phyloP scores from a whole-genome alignment of 305 asterid genomes.

The Rubia peregrina region DNA sequence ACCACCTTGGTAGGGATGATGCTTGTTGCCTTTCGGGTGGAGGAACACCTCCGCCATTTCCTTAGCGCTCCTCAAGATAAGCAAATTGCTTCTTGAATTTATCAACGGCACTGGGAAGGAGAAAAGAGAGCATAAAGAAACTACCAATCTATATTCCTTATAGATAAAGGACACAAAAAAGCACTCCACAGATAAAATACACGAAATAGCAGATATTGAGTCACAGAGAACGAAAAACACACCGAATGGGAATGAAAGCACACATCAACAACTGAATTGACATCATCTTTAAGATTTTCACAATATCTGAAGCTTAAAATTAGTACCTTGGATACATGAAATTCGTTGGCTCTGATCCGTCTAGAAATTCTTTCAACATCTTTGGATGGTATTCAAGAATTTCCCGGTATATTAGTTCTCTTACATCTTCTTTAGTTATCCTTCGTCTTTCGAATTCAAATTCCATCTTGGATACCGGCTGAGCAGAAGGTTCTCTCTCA shows the following conservation, averaged over 20 bases:
- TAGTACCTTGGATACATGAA: constrained; percentile 95
- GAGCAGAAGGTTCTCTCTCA: constrained; percentile 97
- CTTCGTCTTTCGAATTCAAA: constrained; percentile 96
- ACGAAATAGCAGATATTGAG: too few species aligned
- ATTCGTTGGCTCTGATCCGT: constrained; percentile 84
- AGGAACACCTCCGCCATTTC: constrained; percentile 64
- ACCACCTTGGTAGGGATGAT: constrained; percentile 85
- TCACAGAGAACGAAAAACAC: too few species aligned
- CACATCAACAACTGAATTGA: background rate
- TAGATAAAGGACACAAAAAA: constrained; percentile 2
- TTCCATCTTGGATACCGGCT: constrained; percentile 93
- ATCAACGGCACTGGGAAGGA: constrained; percentile 72
- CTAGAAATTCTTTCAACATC: constrained; percentile 85
- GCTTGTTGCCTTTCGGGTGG: constrained; percentile 93
- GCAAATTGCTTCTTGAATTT: constrained; percentile 96
- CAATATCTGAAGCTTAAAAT: constrained; percentile 1
- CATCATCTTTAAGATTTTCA: background rate
- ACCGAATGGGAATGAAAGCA: too few species aligned
- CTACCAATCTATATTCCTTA: background rate
- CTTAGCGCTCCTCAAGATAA: constrained; percentile 83
- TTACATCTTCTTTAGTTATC: constrained; percentile 84
- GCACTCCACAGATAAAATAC: background rate
- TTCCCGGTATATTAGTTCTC: constrained; percentile 84
- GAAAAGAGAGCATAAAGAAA: constrained; percentile 4
- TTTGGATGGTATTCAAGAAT: constrained; percentile 93